Conservation (phyloP, 2,329 filamentous ascomycete genomes). For the Xylaria polymorpha region DNA sequence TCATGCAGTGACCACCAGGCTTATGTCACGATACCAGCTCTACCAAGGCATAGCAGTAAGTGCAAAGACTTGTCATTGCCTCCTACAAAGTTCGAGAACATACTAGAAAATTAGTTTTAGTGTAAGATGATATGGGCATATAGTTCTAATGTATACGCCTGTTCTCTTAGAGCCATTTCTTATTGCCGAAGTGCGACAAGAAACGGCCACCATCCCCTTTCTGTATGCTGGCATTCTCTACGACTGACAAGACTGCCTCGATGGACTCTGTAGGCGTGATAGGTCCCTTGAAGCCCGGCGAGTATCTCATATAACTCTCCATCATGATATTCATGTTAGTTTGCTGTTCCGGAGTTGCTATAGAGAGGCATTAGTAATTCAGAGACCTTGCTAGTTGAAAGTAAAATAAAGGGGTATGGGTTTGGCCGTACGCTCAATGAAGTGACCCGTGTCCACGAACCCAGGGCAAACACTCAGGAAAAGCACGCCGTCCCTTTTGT, state of each 20-base stretch:
- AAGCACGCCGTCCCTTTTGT: conserved; percentile 57
- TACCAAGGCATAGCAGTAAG: neutral
- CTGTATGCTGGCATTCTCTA: conserved; percentile 4
- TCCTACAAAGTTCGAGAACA: neutral
- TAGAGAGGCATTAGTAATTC: neutral
- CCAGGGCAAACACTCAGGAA: conserved; percentile 60
- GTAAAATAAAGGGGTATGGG: neutral
- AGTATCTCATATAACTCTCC: neutral
- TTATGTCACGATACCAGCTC: neutral
- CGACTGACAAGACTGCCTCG: neutral
- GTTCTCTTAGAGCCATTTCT: conserved; percentile 4
- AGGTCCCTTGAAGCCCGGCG: neutral
- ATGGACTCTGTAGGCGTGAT: neutral
- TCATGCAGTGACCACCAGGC: neutral
- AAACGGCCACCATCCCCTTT: conserved; percentile 13
- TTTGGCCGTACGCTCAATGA: neutral
- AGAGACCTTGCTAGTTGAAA: neutral
- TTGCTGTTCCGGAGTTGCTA: neutral
- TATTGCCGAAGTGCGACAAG: conserved; percentile 16
- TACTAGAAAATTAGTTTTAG: neutral
- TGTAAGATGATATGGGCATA: neutral
- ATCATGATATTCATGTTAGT: neutral
- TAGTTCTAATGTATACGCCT: neutral
- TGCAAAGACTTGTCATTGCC: neutral
- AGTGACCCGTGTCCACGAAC: conserved; percentile 5